Conservation (phyloP, 768 basidiomycete genomes). For the Termitomyces sp. region DNA sequence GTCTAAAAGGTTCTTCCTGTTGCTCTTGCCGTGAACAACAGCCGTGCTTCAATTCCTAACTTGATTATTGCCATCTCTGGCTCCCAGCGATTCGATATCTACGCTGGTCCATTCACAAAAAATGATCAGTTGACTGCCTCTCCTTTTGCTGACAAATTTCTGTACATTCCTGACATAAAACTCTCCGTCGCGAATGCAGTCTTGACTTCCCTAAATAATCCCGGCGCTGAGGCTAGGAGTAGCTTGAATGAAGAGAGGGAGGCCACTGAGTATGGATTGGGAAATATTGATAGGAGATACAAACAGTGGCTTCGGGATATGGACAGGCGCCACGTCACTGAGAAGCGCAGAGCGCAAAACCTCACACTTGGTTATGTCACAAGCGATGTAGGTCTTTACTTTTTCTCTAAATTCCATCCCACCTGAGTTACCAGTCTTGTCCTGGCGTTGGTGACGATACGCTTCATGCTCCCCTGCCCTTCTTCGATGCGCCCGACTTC, state of each 20-base stretch:
- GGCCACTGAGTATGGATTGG: constrained; percentile 8
- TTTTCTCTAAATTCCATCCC: not conserved
- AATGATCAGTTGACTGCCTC: constrained; percentile 77
- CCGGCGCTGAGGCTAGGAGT: constrained; percentile 16
- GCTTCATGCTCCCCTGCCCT: constrained; percentile 54
- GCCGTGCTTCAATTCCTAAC: constrained; percentile 52
- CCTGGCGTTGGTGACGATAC: constrained; percentile 75
- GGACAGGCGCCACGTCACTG: constrained; percentile 32
- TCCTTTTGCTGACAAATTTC: constrained; percentile 62
- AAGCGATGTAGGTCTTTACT: constrained; percentile 3
- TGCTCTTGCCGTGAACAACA: constrained; percentile 57
- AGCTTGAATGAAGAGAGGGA: constrained; percentile 27
- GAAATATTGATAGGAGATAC: constrained; percentile 4
- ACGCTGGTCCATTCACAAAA: constrained; percentile 65
- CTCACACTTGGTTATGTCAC: constrained; percentile 77
- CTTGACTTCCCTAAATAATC: constrained; percentile 45
- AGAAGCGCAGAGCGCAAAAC: constrained; percentile 38
- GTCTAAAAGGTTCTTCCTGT: constrained; percentile 43
- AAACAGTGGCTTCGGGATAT: constrained; percentile 53
- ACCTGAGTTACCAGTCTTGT: constrained; percentile 41
- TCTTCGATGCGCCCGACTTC: constrained; percentile 49
- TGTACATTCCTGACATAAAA: constrained; percentile 53
- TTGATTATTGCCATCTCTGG: constrained; percentile 66
- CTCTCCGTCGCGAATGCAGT: constrained; percentile 46
- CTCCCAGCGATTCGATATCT: constrained; percentile 60